Base-by-base conservation (phyloP, 352 stramenopile genomes). In the Globisporangium cystogenes region DNA sequence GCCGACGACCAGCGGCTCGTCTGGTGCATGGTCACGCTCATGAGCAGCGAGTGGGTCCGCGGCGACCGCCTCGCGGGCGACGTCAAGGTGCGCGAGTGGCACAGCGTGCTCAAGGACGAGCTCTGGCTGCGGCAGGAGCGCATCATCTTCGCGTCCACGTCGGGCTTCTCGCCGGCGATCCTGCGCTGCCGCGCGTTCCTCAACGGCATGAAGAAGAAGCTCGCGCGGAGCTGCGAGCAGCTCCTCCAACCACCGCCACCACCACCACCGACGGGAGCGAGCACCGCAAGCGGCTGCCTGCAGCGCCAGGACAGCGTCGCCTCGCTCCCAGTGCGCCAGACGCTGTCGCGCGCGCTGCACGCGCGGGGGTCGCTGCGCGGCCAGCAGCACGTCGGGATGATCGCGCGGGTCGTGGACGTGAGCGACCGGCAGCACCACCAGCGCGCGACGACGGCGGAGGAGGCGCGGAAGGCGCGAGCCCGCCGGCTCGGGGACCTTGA, bases 21-120 rank as follows among this genome's bases (percentile, higher is more conserved):
- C 41, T 87, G 74, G 76, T 75, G 76, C 37, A 65, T 90, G 24
- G 40, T 77, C 15, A 63, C 72, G 2, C 51, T 83, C 10, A 82
- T 87, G 79, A 55, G 64, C 14, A 69, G 68, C 27, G 79, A 90
- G 40, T 82, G 69, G 64, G 51, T 59, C 11, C 48, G 52, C 27
- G 68, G 62, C 4, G 21, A 64, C 6, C 62, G 79, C 6, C 48
- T 70, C 5, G 59, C 59, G 11, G 68, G 72, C 7, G 71, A 83
- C n/a, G 39, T 75, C 16, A 59, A 61, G 15, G 62, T 53, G 10
- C 66, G 67, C 20, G 66, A 75, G 31, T 87, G 79, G 76, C 61
- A 81, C 46, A 90, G 79, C 24, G 62, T 68, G 29, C 59, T 90
- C 3, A 57, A 59, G 10, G 68, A 86, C n/a, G 79, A 86, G 48